Evolutionary conservation across 495 filamentous ascomycete genomes (phyloP), one percentile per base, ranked within the genome.

Genomic region (Talaromyces liani): DNA sequence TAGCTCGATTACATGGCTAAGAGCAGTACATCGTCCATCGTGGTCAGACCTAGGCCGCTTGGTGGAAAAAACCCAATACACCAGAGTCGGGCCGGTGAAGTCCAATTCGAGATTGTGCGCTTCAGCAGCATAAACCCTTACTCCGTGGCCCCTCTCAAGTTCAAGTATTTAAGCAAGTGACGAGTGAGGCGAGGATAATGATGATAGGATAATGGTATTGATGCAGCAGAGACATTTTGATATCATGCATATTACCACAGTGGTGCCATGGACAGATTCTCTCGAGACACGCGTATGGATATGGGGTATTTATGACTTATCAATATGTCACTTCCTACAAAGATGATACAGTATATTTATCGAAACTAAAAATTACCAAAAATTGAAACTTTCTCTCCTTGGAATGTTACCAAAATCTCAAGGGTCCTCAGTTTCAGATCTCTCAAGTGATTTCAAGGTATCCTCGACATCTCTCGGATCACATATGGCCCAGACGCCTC

Each of bases 401-500:
- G 20, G 36, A n/a, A 25, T 7, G 25, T 53, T 36, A 47, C 41
- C 47, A 36, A 22, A 67, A 55, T 62, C 25, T 18, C 51, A 24
- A 33, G 58, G 16, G 45, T 62, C 72, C 64, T 85, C 75, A 25
- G 75, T 65, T 61, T 93, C 89, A 0, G 90, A 93, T 68, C 88
- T 82, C 65, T 94, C 88, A 54, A 98, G 68, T 12, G 82, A 88
- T 65, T 74, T 78, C 20, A 96, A 71, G 12, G 89, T 86, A 59
- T 88, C 84, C 63, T 96, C 91, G 62, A 93, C 84, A 75, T 96
- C 93, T 58, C 79, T 84, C 25, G 92, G 89, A 72, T 90, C 86
- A 41, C 84, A 93, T 61, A 96, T 89, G n/a, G 89, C 92, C 89
- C 93, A 97, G 0, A 97, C 92, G 10, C 95, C 90, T 18, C 92